phyloP scores from a whole-genome alignment of 495 filamentous ascomycete species.

The Penicilliopsis zonata region DNA sequence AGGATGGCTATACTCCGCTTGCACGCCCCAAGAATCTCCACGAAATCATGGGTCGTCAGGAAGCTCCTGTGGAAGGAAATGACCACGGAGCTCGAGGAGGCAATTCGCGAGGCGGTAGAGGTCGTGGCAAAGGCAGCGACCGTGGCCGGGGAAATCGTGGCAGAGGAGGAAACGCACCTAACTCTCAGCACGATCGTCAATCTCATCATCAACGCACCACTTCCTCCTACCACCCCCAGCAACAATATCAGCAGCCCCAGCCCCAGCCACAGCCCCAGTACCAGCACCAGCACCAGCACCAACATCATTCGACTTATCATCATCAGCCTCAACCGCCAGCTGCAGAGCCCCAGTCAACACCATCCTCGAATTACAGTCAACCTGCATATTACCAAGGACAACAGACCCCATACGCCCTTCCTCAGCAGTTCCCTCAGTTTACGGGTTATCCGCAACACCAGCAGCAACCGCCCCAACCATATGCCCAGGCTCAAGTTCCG shows the following conservation, averaged over 20 bases:
- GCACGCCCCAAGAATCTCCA: constrained; percentile 48
- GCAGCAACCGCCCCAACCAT: constrained; percentile 18
- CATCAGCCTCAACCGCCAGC: constrained; percentile 4
- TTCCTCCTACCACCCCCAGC: no score
- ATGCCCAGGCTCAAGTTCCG: constrained; percentile 17
- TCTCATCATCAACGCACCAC: constrained; percentile 18
- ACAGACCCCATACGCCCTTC: constrained; percentile 15
- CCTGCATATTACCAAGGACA: constrained; percentile 12
- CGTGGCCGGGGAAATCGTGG: constrained; percentile 35
- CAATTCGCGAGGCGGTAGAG: constrained; percentile 26
- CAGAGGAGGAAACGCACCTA: constrained; percentile 34
- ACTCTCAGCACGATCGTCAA: constrained; percentile 29
- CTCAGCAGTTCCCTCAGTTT: constrained; percentile 20
- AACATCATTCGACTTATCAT: constrained; percentile 8
- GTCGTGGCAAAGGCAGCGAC: constrained; percentile 32
- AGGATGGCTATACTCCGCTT: constrained; percentile 54
- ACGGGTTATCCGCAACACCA: constrained; percentile 23
- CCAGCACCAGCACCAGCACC: constrained; percentile 22
- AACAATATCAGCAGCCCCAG: constrained; percentile 4
- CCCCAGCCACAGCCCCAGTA: constrained; percentile 30
- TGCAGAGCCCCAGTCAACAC: constrained; percentile 17
- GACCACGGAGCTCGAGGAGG: constrained; percentile 12
- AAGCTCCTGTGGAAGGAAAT: constrained; percentile 36
- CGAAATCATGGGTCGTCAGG: constrained; percentile 35
- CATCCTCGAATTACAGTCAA: constrained; percentile 12